Evolutionary conservation across 495 filamentous ascomycete species (phyloP), one percentile per base, ranked within the genome.

Genomic region (Trypethelium eluteriae): DNA sequence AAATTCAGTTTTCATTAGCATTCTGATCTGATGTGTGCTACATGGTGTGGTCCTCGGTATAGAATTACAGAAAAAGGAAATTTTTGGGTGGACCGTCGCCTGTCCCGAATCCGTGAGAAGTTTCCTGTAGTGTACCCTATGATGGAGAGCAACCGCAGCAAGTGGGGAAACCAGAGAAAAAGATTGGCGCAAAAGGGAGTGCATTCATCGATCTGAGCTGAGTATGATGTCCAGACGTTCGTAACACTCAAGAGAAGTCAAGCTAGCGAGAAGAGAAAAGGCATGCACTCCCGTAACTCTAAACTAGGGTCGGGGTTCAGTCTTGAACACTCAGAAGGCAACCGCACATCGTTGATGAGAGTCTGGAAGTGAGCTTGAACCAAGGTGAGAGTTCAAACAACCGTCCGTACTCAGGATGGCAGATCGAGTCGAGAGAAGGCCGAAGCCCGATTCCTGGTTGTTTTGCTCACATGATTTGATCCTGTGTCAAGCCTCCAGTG

Each of bases 381-480:
- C 14, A 7, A 44, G 41, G 41, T 44, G 25, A 25, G 25, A 25
- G 41, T 44, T 14, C 41, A 44, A n/a, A 25, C n/a, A n/a, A 2
- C 49, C 49, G 18, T 14, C 49, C 5, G 18, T 53, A 18, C 12
- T 53, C 49, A 53, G 11, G 12, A 5, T 14, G 5, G 49, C 11
- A 5, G 49, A 53, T 53, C 12, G 12, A 11, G 11, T 18, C 16
- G 5, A 5, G 49, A 5, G 11, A 18, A 53, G n/a, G 49, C 18
- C 49, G n/a, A 18, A 14, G 49, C 49, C n/a, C 49, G 49, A n/a
- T 53, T 25, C n/a, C 49, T 53, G 49, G 11, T 14, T 5, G 11
- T 25, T 25, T 53, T 49, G 39, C 39, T 78, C 84, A 98, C 93
- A 96, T 96, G 78, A 98, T 97, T 81, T 98, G 93, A 73, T 97